Base-by-base conservation (phyloP, 1,284 basidiomycete genomes). In the Singerocomus rubriflavus region DNA sequence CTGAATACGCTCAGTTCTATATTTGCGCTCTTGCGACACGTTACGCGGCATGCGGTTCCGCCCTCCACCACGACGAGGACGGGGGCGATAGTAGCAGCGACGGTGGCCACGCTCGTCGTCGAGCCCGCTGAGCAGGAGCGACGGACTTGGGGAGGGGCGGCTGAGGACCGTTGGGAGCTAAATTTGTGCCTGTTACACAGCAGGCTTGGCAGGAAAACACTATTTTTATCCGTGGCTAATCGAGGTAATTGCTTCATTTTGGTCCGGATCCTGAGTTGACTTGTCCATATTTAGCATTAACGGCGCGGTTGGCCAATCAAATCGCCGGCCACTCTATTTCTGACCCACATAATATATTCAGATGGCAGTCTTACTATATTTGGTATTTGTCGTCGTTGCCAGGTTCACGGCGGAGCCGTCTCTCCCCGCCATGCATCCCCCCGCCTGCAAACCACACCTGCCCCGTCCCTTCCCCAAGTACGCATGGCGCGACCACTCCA, bases 141-240 rank as follows among this genome's bases (percentile, higher is more conserved):
- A n/a, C 27, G 53, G 26, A 14, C 7, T 4, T 2, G 21, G 21
- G 21, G 21, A 25, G 36, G n/a, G 6, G 12, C 6, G 13, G 7
- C 2, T 17, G 34, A 27, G 13, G n/a, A 0, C 27, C 17, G 16
- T 41, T 44, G 52, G 54, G 50, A 49, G 50, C 58, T 65, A 53
- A 51, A 52, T 54, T 54, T 47, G 63, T 66, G 53, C 61, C 61
- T 67, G 63, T 59, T 64, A 64, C 61, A 64, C 61, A 52, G 43
- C 34, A 46, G 51, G 54, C 63, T 65, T 65, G 63, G 63, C 63
- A 66, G 41, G 53, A 64, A 65, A 53, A 44, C 36, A 10, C 54
- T 65, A 68, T 66, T 67, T 65, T 65, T 68, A 68, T 51, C 53
- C 42, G 51, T 52, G 49, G 48, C 51, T 48, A 51, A 58, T 57